Base-by-base conservation (phyloP, 2,329 filamentous ascomycete genomes). In the Trichoderma sp. region DNA sequence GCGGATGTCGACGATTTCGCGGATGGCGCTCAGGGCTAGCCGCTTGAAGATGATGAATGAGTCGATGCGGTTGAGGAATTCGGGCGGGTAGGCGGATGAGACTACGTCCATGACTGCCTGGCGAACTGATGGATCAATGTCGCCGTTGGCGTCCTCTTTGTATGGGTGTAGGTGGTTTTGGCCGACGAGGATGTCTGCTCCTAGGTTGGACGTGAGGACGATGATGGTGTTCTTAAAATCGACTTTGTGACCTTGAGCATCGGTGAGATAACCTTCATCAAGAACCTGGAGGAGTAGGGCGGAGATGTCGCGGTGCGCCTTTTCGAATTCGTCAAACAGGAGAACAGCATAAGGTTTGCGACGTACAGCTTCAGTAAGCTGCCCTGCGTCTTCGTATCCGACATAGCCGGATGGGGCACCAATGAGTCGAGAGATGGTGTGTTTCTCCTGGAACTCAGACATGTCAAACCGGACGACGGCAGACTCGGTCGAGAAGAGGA, bases 151-250 rank as follows among this genome's bases (percentile, higher is more conserved):
- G 4, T 86, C 87, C 74, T 91, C 88, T 71, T 87, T 88, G 82
- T 91, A 89, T 0, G 89, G 87, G 76, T 92, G 87, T 8, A 89
- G 79, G 2, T 88, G 86, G 77, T 95, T 88, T 61, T 90, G 89
- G 43, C 91, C 92, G 21, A 98, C 92, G 12, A 99, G 91, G 64
- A 97, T 95, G 71, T 97, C 90, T 15, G 96, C 95, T 51, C 96
- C 96, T 2, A 99, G 88, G 80, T 99, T 99, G 47, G 94, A 97
- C 0, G 96, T 98, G 71, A 99, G 87, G 3, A 98, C 95, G 76
- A 98, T 98, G 77, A 98, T 92, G 8, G 95, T 98, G 82, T 98
- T 98, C 73, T 93, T 89, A 86, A 98, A 98, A 80, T 98, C 96
- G 73, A 99, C 92, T 82, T 96, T 97, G 84, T 97, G 95, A 36